Percentiles rank a stretch among this genome's conserved stretches.
phyloP scores from a whole-genome alignment of 805 yeast genomes.

The Suhomyces faveliae region DNA sequence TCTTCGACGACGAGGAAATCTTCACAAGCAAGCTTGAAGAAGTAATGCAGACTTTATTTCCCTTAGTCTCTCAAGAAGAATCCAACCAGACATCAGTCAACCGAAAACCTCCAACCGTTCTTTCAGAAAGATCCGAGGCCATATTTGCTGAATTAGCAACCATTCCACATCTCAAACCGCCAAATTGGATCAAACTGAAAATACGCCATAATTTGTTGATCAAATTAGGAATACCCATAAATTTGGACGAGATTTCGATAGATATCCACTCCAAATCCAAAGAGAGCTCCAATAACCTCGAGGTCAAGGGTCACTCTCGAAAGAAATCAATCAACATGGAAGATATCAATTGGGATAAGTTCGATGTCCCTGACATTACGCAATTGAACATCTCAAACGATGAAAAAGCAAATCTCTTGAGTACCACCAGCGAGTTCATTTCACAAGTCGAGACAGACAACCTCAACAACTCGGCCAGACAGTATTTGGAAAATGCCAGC shows the following conservation, averaged over 20 bases:
- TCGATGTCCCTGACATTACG: slow-evolving; percentile 34
- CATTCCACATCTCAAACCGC: slow-evolving; percentile 50
- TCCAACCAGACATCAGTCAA: slow-evolving; percentile 5
- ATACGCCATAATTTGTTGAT: slow-evolving; percentile 62
- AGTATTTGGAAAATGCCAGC: slow-evolving; percentile 21
- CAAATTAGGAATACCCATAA: slow-evolving; percentile 70
- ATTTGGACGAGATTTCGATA: slow-evolving; percentile 51
- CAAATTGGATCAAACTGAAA: slow-evolving; percentile 69
- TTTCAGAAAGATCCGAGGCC: slow-evolving; percentile 35
- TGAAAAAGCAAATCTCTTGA: slow-evolving; percentile 23
- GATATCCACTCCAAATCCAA: background rate
- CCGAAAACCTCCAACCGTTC: slow-evolving; percentile 8
- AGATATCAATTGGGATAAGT: slow-evolving; percentile 37
- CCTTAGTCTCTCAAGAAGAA: background rate
- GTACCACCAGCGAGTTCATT: slow-evolving; percentile 25
- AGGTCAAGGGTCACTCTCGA: slow-evolving; percentile 2
- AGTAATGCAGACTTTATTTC: slow-evolving; percentile 12
- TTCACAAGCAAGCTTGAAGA: slow-evolving; percentile 12
- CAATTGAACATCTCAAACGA: slow-evolving; percentile 29
- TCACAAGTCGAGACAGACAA: slow-evolving; percentile 35
- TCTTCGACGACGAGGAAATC: slow-evolving; percentile 10
- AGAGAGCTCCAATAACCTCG: background rate
- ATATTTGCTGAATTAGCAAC: slow-evolving; percentile 49
- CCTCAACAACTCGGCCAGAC: slow-evolving; percentile 29
- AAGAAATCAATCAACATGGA: slow-evolving; percentile 5